phyloP scores from a whole-genome alignment of 768 basidiomycete genomes.

The Lentinula sp. region DNA sequence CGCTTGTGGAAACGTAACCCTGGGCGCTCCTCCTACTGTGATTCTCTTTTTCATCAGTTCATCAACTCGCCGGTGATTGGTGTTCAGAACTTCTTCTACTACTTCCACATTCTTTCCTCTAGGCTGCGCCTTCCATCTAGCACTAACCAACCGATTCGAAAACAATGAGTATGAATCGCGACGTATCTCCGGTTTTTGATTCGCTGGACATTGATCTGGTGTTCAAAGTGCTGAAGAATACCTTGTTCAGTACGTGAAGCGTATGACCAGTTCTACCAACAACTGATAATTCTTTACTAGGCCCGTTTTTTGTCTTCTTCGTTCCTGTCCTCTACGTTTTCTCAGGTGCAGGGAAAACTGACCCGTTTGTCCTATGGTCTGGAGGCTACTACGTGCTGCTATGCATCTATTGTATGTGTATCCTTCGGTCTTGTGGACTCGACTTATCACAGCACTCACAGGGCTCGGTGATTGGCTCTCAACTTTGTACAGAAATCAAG shows the following conservation, averaged over 20 bases:
- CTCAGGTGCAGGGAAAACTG: constrained; percentile 50
- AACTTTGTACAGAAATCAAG: constrained; percentile 69
- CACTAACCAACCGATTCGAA: not conserved
- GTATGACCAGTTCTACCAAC: constrained; percentile 3
- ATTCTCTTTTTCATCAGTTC: too few relatives aligned
- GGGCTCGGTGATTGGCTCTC: constrained; percentile 71
- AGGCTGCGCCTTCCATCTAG: constrained; percentile 2
- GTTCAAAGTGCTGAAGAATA: constrained; percentile 72
- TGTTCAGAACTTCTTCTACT: not conserved
- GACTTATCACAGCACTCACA: constrained; percentile 17
- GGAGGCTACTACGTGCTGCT: constrained; percentile 52
- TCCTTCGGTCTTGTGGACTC: not conserved
- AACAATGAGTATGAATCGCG: constrained; percentile 11
- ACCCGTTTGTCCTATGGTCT: constrained; percentile 46
- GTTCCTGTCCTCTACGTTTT: constrained; percentile 76
- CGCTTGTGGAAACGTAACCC: too few relatives aligned
- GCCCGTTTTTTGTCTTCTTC: constrained; percentile 81
- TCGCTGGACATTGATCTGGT: constrained; percentile 71
- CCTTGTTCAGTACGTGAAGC: constrained; percentile 62
- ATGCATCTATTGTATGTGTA: constrained; percentile 58
- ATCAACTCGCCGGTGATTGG: too few relatives aligned
- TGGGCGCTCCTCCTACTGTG: too few relatives aligned
- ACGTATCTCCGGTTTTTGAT: constrained; percentile 56
- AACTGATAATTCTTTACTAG: constrained; percentile 27
- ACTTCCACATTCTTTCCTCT: not conserved